Percentiles rank a stretch among this genome's conserved stretches.
phyloP scores from a whole-genome alignment of 2,329 filamentous ascomycete species.

The Neonectria coccinea region DNA sequence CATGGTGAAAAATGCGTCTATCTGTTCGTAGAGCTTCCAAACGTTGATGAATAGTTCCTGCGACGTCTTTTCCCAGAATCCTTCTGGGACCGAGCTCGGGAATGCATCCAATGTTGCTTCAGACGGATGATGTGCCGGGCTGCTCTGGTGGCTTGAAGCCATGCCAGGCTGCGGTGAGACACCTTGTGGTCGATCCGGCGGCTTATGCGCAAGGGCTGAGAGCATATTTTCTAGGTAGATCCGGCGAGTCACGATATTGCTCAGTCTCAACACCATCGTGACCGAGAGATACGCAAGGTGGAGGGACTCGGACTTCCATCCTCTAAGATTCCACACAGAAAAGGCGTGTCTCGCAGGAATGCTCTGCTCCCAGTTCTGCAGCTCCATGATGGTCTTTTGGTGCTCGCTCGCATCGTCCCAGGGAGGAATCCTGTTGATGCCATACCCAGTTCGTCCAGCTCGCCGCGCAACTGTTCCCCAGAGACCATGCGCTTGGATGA shows the following conservation, averaged over 20 bases:
- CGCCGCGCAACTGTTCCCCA: conserved; percentile 52
- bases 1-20: conserved; percentile 49
- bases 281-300: conserved; percentile 53
- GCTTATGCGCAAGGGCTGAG: conserved; percentile 7
- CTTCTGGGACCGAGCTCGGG: conserved; percentile 28
- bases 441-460: conserved; percentile 37
- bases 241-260: conserved; percentile 52
- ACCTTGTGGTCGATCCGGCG: conserved; percentile 22
- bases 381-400: conserved; percentile 30
- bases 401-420: conserved; percentile 48
- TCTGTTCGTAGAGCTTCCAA: conserved; percentile 51
- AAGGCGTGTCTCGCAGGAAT: conserved; percentile 50
- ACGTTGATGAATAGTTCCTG: conserved; percentile 52
- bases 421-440: conserved; percentile 24
- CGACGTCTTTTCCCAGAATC: conserved; percentile 46
- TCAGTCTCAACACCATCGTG: conserved; percentile 52
- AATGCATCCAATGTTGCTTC: not conserved
- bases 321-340: conserved; percentile 53
- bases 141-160: not conserved
- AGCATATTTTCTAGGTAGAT: conserved; percentile 50
- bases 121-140: conserved; percentile 21
- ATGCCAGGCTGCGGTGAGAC: not conserved
- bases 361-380: conserved; percentile 47
- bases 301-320: conserved; percentile 50
- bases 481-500: conserved; percentile 52